Conservation (phyloP, 106 monocot species). For the Vanilla planifolia region DNA sequence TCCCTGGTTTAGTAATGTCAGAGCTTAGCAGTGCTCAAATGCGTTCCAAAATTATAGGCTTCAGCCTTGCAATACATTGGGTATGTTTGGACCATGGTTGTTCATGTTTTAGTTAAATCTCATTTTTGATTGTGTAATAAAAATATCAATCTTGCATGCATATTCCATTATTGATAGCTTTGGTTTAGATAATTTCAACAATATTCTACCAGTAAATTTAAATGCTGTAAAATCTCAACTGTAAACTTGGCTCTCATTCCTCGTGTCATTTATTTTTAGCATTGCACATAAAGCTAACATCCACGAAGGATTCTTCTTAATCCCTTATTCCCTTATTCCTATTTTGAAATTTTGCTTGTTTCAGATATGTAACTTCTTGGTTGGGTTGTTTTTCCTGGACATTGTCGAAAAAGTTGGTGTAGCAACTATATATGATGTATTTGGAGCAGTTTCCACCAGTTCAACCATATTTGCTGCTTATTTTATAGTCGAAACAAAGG, state of each 20-base stretch:
- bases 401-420: conserved; percentile 64
- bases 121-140: too few species aligned
- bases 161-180: too few species aligned
- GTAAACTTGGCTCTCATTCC: too few species aligned
- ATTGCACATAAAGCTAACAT: too few species aligned
- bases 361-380: conserved; percentile 80
- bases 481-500: conserved; percentile 83
- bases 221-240: too few species aligned
- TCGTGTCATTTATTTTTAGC: too few species aligned
- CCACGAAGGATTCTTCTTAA: too few species aligned
- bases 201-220: too few species aligned
- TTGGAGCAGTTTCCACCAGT: conserved; percentile 65
- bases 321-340: too few species aligned
- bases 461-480: conserved; percentile 50
- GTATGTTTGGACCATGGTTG: conserved; percentile 22
- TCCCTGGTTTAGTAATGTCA: conserved; percentile 79
- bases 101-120: conserved; percentile 2
- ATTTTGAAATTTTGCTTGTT: not conserved
- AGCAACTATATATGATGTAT: conserved; percentile 58
- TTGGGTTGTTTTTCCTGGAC: conserved; percentile 75
- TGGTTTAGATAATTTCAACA: too few species aligned
- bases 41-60: conserved; percentile 66
- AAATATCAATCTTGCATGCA: too few species aligned
- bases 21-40: conserved; percentile 60
- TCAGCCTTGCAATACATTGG: conserved; percentile 86